Percentiles rank a stretch among this genome's conserved stretches.
Conservation (phyloP, 495 filamentous ascomycete genomes). For the Penicillium fimorum region DNA sequence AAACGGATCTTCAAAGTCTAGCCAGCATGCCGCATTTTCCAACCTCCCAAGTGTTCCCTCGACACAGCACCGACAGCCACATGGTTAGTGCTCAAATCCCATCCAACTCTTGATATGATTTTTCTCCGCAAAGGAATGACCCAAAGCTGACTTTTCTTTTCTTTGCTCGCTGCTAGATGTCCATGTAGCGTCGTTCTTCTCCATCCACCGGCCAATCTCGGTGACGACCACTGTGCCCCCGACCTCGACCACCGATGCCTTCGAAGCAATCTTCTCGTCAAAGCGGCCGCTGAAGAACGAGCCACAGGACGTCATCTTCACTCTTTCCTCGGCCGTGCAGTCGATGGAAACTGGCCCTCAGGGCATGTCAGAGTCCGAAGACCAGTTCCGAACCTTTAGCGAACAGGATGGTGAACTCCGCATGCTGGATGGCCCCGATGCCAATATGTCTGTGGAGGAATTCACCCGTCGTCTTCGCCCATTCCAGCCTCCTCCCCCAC, state of each 20-base stretch:
- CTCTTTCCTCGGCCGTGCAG: slow-evolving; percentile 69
- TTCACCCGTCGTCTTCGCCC: slow-evolving; percentile 63
- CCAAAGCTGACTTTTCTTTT: slow-evolving; percentile 6
- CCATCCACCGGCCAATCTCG: slow-evolving; percentile 90
- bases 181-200: slow-evolving; percentile 88
- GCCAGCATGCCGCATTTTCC: slow-evolving; percentile 43
- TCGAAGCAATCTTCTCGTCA: slow-evolving; percentile 73
- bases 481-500: slow-evolving; percentile 75
- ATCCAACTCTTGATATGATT: not conserved
- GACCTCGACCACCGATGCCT: slow-evolving; percentile 65
- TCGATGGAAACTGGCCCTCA: slow-evolving; percentile 59
- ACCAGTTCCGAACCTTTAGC: slow-evolving; percentile 47
- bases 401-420: slow-evolving; percentile 51
- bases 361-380: slow-evolving; percentile 43
- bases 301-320: slow-evolving; percentile 69
- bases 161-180: slow-evolving; percentile 57
- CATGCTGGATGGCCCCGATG: slow-evolving; percentile 41
- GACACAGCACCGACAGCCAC: slow-evolving; percentile 72
- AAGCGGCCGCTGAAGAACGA: slow-evolving; percentile 51
- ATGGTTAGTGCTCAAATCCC: slow-evolving; percentile 53
- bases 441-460: slow-evolving; percentile 51
- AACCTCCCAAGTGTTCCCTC: slow-evolving; percentile 80
- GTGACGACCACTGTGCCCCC: slow-evolving; percentile 77
- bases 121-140: not conserved
- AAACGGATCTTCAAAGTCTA: slow-evolving; percentile 37